These are phyloP conservation scores for Euphorbia schlechtendalii DNA, from an alignment of 441 rosid species.

Conservation along the genomic window DNA sequence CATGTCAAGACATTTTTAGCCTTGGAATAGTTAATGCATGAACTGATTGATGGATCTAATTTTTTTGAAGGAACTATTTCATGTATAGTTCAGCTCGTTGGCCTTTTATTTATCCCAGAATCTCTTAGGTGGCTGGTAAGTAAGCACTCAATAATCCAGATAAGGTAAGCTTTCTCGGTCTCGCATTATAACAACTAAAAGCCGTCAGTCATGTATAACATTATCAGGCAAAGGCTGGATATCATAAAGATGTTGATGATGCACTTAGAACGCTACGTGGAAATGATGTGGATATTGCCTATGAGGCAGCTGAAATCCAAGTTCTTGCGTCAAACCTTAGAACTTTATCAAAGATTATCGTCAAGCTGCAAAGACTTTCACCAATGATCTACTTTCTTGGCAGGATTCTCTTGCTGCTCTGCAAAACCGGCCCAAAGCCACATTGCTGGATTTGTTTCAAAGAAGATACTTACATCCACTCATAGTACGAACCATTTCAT, in stretches of 20 bases:
- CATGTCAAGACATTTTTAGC: too few species aligned
- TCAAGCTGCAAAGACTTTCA: neutral
- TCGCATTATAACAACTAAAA: too few species aligned
- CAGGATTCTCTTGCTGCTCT: too few species aligned
- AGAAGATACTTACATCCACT: too few species aligned
- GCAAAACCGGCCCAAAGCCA: too few species aligned
- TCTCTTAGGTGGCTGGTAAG: conserved; percentile 96
- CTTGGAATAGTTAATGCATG: neutral
- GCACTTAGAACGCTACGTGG: conserved; percentile 11
- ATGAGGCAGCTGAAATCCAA: neutral
- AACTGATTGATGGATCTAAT: neutral
- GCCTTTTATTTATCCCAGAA: conserved; percentile 79
- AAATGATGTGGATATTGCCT: neutral
- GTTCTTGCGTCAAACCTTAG: neutral
- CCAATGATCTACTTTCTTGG: too few species aligned
- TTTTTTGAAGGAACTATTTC: conserved; percentile 53
- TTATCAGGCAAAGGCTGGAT: too few species aligned
- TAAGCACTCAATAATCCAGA: conserved; percentile 19
- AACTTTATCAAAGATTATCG: neutral
- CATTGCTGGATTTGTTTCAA: too few species aligned
- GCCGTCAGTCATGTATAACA: too few species aligned
- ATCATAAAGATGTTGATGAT: too few species aligned
- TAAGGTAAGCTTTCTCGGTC: too few species aligned
- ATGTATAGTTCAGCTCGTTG: conserved; percentile 64
- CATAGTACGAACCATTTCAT: too few species aligned